phyloP scores from a whole-genome alignment of 306 rosid species.

The Citrullus colocynthis region DNA sequence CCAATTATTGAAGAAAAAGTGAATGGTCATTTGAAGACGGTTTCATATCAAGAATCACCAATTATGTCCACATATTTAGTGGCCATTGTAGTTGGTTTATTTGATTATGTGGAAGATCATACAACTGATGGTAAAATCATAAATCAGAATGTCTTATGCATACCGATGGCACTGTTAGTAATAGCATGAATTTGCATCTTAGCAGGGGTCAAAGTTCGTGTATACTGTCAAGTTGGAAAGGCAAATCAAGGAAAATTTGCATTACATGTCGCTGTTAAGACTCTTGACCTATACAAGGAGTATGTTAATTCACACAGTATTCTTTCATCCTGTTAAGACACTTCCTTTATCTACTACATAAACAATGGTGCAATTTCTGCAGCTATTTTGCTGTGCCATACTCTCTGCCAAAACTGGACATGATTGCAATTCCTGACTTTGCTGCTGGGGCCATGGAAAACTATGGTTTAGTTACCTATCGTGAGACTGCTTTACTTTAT shows the following conservation, averaged over 20 bases:
- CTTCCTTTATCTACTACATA: neutral
- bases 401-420: constrained; percentile 80
- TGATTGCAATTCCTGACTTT: constrained; percentile 95
- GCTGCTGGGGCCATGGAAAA: constrained; percentile 99
- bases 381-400: constrained; percentile 86
- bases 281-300: constrained; percentile 65
- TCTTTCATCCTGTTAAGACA: neutral
- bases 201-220: constrained; percentile 82
- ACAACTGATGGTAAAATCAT: constrained; percentile 62
- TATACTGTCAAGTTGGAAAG: constrained; percentile 83
- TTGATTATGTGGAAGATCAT: constrained; percentile 83
- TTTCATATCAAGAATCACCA: constrained; percentile 71
- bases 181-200: constrained; percentile 13
- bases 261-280: constrained; percentile 62
- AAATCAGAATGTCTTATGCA: neutral
- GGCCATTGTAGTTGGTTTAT: constrained; percentile 81
- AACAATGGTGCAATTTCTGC: constrained; percentile 22
- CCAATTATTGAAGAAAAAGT: constrained; percentile 62
- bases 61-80: constrained; percentile 90
- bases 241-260: constrained; percentile 83
- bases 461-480: constrained; percentile 87
- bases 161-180: neutral
- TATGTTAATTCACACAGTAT: constrained; percentile 20
- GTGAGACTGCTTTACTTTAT: constrained; percentile 87
- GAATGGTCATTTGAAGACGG: constrained; percentile 47